Evolutionary conservation across 495 filamentous ascomycete genomes (phyloP).

Genomic region (Penicillium bialowiezense): DNA sequence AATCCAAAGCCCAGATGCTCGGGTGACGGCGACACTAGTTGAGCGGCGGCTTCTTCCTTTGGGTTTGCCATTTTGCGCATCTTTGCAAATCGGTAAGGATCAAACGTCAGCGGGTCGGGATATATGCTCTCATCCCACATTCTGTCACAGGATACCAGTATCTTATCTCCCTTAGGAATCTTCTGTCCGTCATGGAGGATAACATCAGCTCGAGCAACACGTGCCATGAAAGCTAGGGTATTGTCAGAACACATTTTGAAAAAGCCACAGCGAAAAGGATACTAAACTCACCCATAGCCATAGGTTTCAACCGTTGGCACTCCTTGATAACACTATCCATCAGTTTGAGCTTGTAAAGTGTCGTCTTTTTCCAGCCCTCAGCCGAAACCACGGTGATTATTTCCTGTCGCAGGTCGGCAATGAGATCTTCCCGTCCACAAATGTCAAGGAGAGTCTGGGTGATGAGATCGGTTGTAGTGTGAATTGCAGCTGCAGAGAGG

Average conservation of each 20-base stretch:
- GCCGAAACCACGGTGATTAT: background rate
- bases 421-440: background rate
- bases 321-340: background rate
- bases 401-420: background rate
- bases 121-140: background rate
- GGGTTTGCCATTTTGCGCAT: slow-evolving; percentile 1
- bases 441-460: background rate
- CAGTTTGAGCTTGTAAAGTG: background rate
- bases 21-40: slow-evolving; percentile 43
- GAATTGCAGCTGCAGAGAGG: background rate
- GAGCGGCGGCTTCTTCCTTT: slow-evolving; percentile 26
- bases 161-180: no score
- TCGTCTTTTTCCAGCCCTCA: background rate
- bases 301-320: background rate
- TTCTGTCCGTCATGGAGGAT: no score
- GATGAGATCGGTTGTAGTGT: background rate
- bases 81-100: no score
- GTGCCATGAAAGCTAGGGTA: background rate
- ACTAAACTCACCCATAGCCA: background rate
- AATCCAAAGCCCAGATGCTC: slow-evolving; percentile 49
- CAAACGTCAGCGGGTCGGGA: background rate
- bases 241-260: no score
- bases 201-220: no score
- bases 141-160: background rate
- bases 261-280: no score